A percentile compares a stretch with the other conserved stretches of the same genome.
These are phyloP conservation scores for Didymella exigua DNA, from an alignment of 2,329 filamentous ascomycete species.

Conservation along the genomic window DNA sequence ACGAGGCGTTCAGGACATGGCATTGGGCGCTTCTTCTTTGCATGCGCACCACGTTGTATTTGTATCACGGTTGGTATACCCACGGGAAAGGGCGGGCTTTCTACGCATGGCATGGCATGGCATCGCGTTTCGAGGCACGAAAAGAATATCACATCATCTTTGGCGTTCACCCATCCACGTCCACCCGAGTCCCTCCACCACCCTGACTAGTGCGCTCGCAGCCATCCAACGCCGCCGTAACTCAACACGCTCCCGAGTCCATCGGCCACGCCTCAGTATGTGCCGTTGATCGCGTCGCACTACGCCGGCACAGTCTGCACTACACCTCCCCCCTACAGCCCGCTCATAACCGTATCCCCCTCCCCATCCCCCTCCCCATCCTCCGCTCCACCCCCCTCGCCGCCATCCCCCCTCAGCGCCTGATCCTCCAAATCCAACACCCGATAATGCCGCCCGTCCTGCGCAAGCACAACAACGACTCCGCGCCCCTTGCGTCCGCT, in stretches of 20 bases:
- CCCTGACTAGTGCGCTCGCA: no score
- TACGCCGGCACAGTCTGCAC: background rate
- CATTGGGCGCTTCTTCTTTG: no score
- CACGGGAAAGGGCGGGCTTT: background rate
- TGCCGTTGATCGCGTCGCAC: background rate
- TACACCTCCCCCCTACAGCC: constrained; percentile 17
- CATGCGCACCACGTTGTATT: constrained; percentile 7
- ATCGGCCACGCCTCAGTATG: no score
- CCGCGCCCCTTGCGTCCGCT: constrained; percentile 62
- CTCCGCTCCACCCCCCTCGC: constrained; percentile 9
- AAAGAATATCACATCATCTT: background rate
- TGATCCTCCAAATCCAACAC: constrained; percentile 60
- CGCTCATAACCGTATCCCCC: constrained; percentile 19
- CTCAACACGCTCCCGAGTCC: no score
- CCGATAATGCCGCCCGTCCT: constrained; percentile 59
- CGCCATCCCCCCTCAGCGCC: constrained; percentile 31
- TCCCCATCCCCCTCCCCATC: constrained; percentile 19
- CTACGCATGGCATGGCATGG: background rate
- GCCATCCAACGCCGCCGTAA: no score
- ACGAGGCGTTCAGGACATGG: constrained; percentile 7
- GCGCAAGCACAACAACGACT: constrained; percentile 61
- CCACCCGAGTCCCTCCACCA: no score
- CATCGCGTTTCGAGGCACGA: background rate
- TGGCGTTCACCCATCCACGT: no score
- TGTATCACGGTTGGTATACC: constrained; percentile 11